Evolutionary conservation across 116 monocot species (phyloP).

Genomic region (Trichopus zeylanicus): DNA sequence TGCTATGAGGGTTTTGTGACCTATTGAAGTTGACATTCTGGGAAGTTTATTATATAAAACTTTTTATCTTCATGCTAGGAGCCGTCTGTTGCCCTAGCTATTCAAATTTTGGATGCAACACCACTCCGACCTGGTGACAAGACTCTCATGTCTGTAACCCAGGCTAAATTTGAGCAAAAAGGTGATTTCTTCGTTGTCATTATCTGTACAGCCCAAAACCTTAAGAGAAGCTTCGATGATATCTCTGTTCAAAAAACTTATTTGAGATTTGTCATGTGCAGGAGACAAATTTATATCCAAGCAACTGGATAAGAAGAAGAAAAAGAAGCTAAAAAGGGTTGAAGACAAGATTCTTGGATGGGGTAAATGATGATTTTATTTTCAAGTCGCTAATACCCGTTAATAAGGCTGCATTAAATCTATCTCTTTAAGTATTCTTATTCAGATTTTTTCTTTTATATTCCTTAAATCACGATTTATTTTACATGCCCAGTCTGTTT

Average conservation of each 20-base stretch:
- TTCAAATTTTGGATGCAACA: slow-evolving; percentile 83
- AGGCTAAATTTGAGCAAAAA: slow-evolving; percentile 96
- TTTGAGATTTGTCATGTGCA: slow-evolving; percentile 15
- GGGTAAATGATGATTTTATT: slow-evolving; percentile 40
- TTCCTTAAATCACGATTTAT: too few relatives aligned
- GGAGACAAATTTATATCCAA: slow-evolving; percentile 85
- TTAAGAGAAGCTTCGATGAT: neutral
- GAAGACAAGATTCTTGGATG: slow-evolving; percentile 98
- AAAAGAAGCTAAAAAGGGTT: slow-evolving; percentile 86
- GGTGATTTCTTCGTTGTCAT: slow-evolving; percentile 26
- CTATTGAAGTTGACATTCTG: neutral
- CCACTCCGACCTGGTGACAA: slow-evolving; percentile 74
- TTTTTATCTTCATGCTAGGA: slow-evolving; percentile 41
- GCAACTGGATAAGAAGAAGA: slow-evolving; percentile 75
- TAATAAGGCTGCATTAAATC: too few relatives aligned
- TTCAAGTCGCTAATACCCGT: neutral
- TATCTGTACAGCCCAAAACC: too few relatives aligned
- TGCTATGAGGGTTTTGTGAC: neutral
- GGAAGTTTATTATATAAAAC: too few relatives aligned
- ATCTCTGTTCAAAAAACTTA: neutral
- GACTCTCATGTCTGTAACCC: slow-evolving; percentile 62
- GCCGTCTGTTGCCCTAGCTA: slow-evolving; percentile 89
- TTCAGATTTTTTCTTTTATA: too few relatives aligned
- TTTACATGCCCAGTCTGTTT: too few relatives aligned
- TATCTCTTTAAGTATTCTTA: too few relatives aligned